Conservation (phyloP, 805 yeast genomes). For the Lipomyces anomalus region DNA sequence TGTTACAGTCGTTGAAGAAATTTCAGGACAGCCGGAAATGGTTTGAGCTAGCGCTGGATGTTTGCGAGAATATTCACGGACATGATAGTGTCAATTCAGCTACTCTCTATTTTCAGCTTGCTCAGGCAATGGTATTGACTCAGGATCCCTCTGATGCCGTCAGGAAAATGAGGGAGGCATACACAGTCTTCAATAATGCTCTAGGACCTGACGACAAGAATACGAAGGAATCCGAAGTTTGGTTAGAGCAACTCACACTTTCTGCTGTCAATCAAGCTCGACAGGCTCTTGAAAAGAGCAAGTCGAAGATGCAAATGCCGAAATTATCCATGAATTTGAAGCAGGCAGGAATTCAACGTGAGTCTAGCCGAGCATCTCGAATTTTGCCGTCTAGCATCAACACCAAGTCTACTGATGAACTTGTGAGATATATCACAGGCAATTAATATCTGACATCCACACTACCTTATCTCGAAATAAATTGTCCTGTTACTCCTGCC, state of each 20-base stretch:
- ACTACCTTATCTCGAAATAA: too few relatives aligned
- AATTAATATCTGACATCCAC: background rate
- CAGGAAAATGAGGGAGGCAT: conserved; percentile 51
- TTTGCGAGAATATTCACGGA: conserved; percentile 52
- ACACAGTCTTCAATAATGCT: conserved; percentile 47
- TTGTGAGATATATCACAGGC: conserved; percentile 68
- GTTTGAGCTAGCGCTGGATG: conserved; percentile 47
- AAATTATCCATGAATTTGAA: background rate
- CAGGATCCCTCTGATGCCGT: conserved; percentile 53
- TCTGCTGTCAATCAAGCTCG: conserved; percentile 44
- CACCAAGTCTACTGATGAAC: conserved; percentile 60
- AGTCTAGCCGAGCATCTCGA: conserved; percentile 7
- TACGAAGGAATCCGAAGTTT: conserved; percentile 61
- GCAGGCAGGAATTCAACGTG: conserved; percentile 36
- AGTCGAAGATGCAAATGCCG: conserved; percentile 2
- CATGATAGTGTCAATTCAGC: conserved; percentile 57
- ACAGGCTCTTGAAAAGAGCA: conserved; percentile 34
- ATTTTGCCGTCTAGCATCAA: conserved; percentile 22
- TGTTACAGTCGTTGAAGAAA: conserved; percentile 51
- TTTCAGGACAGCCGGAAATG: conserved; percentile 46
- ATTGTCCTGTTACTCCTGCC: too few relatives aligned
- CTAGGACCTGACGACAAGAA: conserved; percentile 64
- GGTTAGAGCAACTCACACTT: conserved; percentile 53
- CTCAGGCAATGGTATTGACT: conserved; percentile 50
- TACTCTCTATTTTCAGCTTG: conserved; percentile 60